Evolutionary conservation across 2,329 filamentous ascomycete genomes (phyloP).

Genomic region (Hysterium pulicare): DNA sequence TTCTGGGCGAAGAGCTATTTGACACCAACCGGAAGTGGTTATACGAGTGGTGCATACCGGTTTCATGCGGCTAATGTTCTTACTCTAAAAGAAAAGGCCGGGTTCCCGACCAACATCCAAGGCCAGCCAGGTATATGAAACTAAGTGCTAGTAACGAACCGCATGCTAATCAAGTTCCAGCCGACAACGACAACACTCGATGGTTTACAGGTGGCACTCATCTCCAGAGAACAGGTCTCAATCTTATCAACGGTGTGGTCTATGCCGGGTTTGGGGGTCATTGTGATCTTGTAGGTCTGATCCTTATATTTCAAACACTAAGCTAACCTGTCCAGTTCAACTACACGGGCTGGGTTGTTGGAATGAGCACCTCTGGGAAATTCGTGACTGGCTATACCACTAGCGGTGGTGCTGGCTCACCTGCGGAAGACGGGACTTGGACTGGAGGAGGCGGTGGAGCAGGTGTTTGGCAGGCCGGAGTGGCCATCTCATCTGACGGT

Average conservation of each 20-base stretch:
- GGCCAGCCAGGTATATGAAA: constrained; percentile 28
- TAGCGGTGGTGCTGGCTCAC: background rate
- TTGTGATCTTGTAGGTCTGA: constrained; percentile 52
- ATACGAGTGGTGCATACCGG: constrained; percentile 35
- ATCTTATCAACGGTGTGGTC: constrained; percentile 44
- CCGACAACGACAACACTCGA: constrained; percentile 44
- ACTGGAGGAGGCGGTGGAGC: constrained; percentile 1
- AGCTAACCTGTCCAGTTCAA: too few species aligned
- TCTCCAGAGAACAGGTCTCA: constrained; percentile 49
- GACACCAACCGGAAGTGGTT: constrained; percentile 14
- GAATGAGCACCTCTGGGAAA: constrained; percentile 3
- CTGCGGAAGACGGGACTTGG: background rate
- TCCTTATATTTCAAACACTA: too few species aligned
- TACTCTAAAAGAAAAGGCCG: constrained; percentile 32
- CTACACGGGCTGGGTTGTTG: constrained; percentile 37
- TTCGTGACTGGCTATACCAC: background rate
- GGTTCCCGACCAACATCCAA: constrained; percentile 49
- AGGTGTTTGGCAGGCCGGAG: constrained; percentile 2
- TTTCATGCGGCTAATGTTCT: constrained; percentile 37
- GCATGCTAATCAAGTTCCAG: constrained; percentile 18
- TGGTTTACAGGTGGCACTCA: constrained; percentile 52
- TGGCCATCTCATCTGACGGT: background rate
- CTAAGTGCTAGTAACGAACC: too few species aligned
- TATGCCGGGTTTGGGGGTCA: constrained; percentile 55
- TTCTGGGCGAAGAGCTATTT: constrained; percentile 16